phyloP scores from a whole-genome alignment of 179 eudicot species.

The Silene vulgaris region DNA sequence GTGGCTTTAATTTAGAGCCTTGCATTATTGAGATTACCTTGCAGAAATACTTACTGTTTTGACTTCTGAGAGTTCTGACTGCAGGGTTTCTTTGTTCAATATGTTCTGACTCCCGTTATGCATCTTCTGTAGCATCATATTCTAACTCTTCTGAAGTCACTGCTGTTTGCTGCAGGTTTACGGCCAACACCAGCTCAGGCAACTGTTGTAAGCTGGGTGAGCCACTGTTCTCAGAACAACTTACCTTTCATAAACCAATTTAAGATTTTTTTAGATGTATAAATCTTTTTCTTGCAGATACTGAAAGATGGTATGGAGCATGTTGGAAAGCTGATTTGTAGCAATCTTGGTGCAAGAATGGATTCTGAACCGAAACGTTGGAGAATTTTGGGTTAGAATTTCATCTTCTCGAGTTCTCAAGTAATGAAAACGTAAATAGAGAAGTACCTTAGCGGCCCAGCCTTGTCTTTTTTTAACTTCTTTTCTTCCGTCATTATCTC shows the following conservation, averaged over 20 bases:
- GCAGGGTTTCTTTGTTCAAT: not conserved
- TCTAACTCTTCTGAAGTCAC: conserved; percentile 80
- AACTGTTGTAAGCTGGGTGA: conserved; percentile 96
- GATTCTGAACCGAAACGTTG: conserved; percentile 97
- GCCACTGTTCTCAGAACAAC: conserved; percentile 21
- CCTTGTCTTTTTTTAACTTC: not conserved
- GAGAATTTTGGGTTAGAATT: conserved; percentile 76
- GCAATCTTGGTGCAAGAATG: conserved; percentile 95
- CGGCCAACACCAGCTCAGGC: conserved; percentile 99
- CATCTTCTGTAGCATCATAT: conserved; percentile 28
- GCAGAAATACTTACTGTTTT: not conserved
- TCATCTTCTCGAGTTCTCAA: not conserved
- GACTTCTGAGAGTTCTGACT: not conserved
- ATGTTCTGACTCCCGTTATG: conserved; percentile 13
- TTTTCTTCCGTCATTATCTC: not conserved
- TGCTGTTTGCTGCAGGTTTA: conserved; percentile 98
- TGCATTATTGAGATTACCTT: not conserved
- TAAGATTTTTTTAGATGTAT: not conserved
- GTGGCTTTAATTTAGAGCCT: conserved; percentile 6
- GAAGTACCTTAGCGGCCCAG: not conserved
- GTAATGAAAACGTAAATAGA: not conserved
- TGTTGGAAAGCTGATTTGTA: conserved; percentile 89
- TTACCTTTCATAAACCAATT: conserved; percentile 4
- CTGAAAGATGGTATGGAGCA: conserved; percentile 98
- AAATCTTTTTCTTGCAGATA: conserved; percentile 41